phyloP scores from a whole-genome alignment of 257 asterid species.

The Nicotiana obtusifolia region DNA sequence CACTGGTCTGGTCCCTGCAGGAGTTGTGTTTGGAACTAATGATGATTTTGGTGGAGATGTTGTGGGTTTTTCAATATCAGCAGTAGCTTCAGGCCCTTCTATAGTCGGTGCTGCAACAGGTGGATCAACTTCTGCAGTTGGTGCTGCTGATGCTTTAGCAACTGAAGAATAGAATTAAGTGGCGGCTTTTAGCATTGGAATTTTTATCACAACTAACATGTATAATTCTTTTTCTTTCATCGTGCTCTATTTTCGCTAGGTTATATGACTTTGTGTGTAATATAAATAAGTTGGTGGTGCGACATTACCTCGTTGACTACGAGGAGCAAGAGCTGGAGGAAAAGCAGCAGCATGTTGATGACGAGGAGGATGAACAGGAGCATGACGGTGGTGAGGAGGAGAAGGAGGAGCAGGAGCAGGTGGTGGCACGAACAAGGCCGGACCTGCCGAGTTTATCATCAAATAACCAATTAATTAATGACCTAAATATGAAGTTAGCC shows the following conservation, averaged over 20 bases:
- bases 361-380: constrained; percentile 10
- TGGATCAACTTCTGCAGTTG: constrained; percentile 21
- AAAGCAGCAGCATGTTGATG: constrained; percentile 2
- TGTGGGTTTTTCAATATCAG: constrained; percentile 20
- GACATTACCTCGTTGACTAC: constrained; percentile 33
- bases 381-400: background rate
- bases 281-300: background rate
- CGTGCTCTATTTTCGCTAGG: background rate
- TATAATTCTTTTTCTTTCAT: background rate
- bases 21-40: constrained; percentile 40
- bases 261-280: background rate
- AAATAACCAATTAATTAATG: background rate
- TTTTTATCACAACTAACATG: background rate
- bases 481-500: too few species aligned
- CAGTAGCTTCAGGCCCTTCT: background rate
- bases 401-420: constrained; percentile 42
- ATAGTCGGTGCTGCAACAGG: constrained; percentile 24
- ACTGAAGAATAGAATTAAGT: constrained; percentile 20
- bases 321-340: constrained; percentile 14
- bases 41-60: constrained; percentile 33
- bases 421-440: constrained; percentile 43
- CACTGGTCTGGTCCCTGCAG: constrained; percentile 47
- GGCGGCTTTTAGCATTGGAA: too few species aligned
- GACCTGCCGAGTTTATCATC: constrained; percentile 34
- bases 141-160: constrained; percentile 34